Evolutionary conservation across 495 filamentous ascomycete species (phyloP).

Genomic region (Pseudomonodictys pantanalensis): DNA sequence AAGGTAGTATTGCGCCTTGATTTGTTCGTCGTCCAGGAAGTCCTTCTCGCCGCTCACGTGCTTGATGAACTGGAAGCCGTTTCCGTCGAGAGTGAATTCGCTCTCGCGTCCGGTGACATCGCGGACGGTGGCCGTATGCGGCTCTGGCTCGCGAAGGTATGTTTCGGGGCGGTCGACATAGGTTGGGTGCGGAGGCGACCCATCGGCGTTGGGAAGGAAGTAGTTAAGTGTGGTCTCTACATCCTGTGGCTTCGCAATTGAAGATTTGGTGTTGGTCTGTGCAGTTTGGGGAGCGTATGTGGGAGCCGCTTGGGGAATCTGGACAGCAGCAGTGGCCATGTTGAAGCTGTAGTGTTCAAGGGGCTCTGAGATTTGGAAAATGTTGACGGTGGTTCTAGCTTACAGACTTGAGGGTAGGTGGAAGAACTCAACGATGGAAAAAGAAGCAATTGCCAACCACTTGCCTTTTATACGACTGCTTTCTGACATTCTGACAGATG

Average conservation of each 20-base stretch:
- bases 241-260: conserved; percentile 53
- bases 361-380: no score
- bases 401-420: no score
- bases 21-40: conserved; percentile 61
- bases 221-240: conserved; percentile 64
- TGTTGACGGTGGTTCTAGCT: no score
- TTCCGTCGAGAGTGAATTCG: conserved; percentile 16
- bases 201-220: conserved; percentile 62
- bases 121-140: conserved; percentile 45
- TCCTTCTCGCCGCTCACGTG: conserved; percentile 34
- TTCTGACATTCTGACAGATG: neutral
- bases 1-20: conserved; percentile 63
- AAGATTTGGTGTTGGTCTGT: conserved; percentile 2
- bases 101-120: conserved; percentile 19
- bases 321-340: conserved; percentile 47
- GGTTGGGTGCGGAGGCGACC: conserved; percentile 63
- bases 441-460: no score
- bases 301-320: conserved; percentile 33
- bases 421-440: no score
- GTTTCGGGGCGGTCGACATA: conserved; percentile 57
- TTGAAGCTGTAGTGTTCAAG: conserved; percentile 4
- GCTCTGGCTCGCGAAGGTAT: conserved; percentile 54
- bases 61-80: conserved; percentile 22
- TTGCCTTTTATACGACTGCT: neutral
- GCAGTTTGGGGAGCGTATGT: conserved; percentile 12